Evolutionary conservation across 2,329 filamentous ascomycete genomes (phyloP), one percentile per base, ranked within the genome.

Genomic region (Tolypocladium capitatum): DNA sequence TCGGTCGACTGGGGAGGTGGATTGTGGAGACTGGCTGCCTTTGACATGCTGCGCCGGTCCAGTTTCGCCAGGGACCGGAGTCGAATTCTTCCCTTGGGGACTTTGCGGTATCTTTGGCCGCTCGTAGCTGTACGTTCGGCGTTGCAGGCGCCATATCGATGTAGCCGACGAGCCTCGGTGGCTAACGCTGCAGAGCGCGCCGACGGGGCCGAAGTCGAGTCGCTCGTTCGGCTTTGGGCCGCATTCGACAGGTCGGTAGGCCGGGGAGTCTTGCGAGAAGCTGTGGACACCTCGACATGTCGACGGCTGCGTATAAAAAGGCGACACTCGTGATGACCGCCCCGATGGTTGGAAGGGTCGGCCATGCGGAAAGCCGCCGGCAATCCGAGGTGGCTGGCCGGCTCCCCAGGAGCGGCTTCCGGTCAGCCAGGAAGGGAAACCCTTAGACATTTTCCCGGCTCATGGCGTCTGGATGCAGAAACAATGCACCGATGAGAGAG

Each of bases 391-490:
- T 48, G 55, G 52, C 47, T 51, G 56, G 52, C 53, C 52, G 53
- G 56, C 55, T 53, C 59, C 58, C 50, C 61, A 58, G 48, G 63
- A 56, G 54, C 59, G 61, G 58, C 62, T 63, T 56, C 63, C 60
- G 48, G 63, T 51, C 53, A 63, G 58, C 63, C 63, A 61, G 52
- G 60, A 60, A 50, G 61, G 60, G 51, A 62, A 58, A 56, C 57
- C 60, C 60, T 62, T 68, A 61, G 66, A 65, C 68, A 70, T 70
- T 54, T 60, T 63, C 53, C 57, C 58, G 56, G 58, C 55, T 63
- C 68, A 70, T 70, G 64, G 59, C 60, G 60, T 50, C 59, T 55
- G 52, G 24, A n/a, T 40, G 43, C n/a, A 24, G 14, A 35, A 28
- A 31, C 6, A 34, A 33, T 36, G 42, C 48, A 33, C 10, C 36